Evolutionary conservation across 139 green algal genomes (phyloP).

Genomic region (Chlorella ohadii): DNA sequence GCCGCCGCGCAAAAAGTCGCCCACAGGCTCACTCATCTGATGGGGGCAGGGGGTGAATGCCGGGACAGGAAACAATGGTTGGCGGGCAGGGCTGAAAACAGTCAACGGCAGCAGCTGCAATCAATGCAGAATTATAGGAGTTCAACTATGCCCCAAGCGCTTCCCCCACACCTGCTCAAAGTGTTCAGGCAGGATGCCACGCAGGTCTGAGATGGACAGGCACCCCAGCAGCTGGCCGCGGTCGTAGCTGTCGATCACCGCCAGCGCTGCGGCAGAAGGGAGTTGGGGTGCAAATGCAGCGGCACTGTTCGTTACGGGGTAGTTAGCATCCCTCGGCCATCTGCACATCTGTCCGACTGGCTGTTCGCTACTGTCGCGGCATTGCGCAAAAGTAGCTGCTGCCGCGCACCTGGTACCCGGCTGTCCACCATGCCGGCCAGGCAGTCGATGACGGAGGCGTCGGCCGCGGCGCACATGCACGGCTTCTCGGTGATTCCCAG

Average conservation of each 20-base stretch:
- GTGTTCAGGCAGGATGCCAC: conserved; percentile 8
- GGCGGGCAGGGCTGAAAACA: no score
- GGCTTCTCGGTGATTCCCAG: background rate
- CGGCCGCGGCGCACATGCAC: background rate
- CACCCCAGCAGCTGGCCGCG: conserved; percentile 20
- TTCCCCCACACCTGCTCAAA: conserved; percentile 27
- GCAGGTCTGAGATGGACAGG: conserved; percentile 34
- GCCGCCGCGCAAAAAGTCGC: background rate
- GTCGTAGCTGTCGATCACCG: conserved; percentile 8
- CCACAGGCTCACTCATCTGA: background rate
- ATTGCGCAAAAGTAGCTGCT: background rate
- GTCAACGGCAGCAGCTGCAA: no score
- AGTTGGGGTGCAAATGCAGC: no score
- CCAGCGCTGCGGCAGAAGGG: background rate
- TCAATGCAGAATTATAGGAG: no score
- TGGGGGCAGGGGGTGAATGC: background rate
- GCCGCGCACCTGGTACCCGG: background rate
- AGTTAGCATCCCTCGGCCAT: no score
- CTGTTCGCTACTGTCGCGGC: no score
- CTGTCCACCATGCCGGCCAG: conserved; percentile 22
- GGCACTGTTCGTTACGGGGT: no score
- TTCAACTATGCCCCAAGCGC: no score
- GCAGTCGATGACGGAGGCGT: background rate
- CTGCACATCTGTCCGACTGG: no score
- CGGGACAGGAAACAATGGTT: no score